Conservation (phyloP, 2,329 filamentous ascomycete species). For the Ophiostoma ips region DNA sequence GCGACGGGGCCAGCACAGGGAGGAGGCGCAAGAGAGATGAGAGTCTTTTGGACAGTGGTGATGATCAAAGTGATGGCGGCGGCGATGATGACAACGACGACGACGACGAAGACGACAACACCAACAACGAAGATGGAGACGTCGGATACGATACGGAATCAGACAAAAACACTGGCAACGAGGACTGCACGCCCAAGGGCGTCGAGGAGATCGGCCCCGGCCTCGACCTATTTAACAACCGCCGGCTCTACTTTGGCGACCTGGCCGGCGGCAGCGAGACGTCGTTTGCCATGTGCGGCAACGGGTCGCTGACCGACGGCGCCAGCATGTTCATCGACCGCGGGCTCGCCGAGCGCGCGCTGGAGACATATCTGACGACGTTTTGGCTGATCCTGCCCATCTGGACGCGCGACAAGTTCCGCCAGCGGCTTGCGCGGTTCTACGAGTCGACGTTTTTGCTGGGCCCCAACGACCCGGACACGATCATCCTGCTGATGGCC, state of each 20-base stretch:
- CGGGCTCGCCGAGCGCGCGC: conserved; percentile 2
- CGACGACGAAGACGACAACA: neutral
- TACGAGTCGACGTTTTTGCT: conserved; percentile 3
- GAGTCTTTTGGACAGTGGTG: neutral
- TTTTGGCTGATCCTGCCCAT: conserved; percentile 13
- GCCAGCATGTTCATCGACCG: conserved; percentile 11
- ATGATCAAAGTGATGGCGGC: neutral
- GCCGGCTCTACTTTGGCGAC: conserved; percentile 14
- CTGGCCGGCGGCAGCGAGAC: conserved; percentile 5
- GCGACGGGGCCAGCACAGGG: neutral
- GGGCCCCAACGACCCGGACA: conserved; percentile 6
- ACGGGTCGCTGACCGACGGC: conserved; percentile 5
- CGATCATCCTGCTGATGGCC: conserved; percentile 8
- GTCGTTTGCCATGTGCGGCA: neutral
- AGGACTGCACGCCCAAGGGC: conserved; percentile 1
- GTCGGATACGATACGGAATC: no score
- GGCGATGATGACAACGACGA: neutral
- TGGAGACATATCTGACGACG: conserved; percentile 10
- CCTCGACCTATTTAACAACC: conserved; percentile 13
- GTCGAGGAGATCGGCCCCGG: conserved; percentile 13
- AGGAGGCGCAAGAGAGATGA: neutral
- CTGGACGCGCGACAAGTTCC: conserved; percentile 10
- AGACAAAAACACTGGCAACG: neutral
- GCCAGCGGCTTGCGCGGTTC: conserved; percentile 6
- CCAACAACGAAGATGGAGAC: neutral